Evolutionary conservation across 163 green algal genomes (phyloP).

Genomic region (Chlamydomonas reinhardtii): DNA sequence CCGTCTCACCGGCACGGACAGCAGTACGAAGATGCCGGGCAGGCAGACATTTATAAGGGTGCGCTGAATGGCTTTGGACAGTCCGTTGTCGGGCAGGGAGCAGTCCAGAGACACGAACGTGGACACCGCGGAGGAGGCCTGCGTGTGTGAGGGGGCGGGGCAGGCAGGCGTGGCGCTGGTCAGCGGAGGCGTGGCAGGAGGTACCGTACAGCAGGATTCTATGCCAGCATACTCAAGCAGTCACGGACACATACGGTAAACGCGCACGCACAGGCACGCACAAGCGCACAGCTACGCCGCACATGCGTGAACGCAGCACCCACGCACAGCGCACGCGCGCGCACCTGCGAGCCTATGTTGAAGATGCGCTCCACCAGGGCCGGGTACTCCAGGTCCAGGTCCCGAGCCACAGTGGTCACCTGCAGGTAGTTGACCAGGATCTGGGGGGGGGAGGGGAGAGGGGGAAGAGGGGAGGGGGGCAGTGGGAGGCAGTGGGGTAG

Average conservation of each 20-base stretch:
- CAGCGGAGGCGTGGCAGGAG: too few relatives aligned
- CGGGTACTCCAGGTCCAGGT: slow-evolving; percentile 33
- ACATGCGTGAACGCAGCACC: too few relatives aligned
- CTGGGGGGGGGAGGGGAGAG: background rate
- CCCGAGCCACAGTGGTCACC: slow-evolving; percentile 2
- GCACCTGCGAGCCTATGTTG: background rate
- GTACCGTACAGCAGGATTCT: too few relatives aligned
- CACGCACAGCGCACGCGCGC: too few relatives aligned
- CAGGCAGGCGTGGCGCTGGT: background rate
- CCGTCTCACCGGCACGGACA: slow-evolving; percentile 22
- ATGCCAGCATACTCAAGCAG: too few relatives aligned
- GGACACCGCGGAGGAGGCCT: slow-evolving; percentile 32
- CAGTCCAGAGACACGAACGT: slow-evolving; percentile 47
- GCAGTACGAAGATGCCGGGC: slow-evolving; percentile 5
- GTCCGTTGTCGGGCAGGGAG: slow-evolving; percentile 19
- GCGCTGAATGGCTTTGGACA: slow-evolving; percentile 31
- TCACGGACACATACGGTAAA: too few relatives aligned
- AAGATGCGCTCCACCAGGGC: background rate
- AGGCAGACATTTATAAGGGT: slow-evolving; percentile 6
- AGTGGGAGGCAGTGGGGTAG: background rate
- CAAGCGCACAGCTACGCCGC: too few relatives aligned
- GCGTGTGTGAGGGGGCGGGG: background rate
- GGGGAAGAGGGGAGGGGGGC: background rate
- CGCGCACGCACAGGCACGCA: too few relatives aligned
- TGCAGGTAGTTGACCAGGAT: slow-evolving; percentile 44